Evolutionary conservation across 768 basidiomycete genomes (phyloP), one percentile per base, ranked within the genome.

Genomic region (Calocera viscosa): DNA sequence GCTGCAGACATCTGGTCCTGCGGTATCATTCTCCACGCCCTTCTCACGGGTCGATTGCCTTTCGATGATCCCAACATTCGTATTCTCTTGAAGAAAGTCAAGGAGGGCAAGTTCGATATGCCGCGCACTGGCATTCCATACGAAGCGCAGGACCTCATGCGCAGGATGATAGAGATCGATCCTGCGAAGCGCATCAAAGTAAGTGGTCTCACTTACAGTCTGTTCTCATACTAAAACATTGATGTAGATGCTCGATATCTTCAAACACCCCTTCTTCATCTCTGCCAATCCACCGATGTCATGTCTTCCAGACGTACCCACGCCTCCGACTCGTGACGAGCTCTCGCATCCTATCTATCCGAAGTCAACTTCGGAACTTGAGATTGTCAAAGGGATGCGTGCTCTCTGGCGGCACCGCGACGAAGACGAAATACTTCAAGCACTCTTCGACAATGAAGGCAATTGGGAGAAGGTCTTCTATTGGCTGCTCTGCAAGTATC

Each of bases 1-100:
- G 88, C 90, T 3, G 91, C 92, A 1, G 94, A 96, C 76, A 91
- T 97, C 72, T 97, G 94, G 94, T 94, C 92, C 71, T 93, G 93
- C 68, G 94, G 94, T 26, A 91, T 97, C 49, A 93, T 95, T 71
- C 84, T 96, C 63, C 96, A 84, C 75, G 90, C 93, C 33, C 83
- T 97, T 60, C 82, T 96, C 41, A 91, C 91, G 33, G 93, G 94
- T 12, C 80, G 89, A 66, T 86, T 97, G 22, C 94, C 94, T 3
- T 97, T 96, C 72, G 94, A 96, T 73, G 92, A 96, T 80, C 88
- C 89, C 78, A 88, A 94, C 70, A 83, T 90, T 17, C 71, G 76
- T 19, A 71, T 77, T 2, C 82, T 97, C 39, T 81, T 98, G 26
- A 78, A 82, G 63, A 95, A 95, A 75, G 94, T 98, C 75, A 91